A percentile compares a stretch with the other conserved stretches of the same genome.
phyloP scores from a whole-genome alignment of 1,284 basidiomycete species.

The Malassezia arunalokei region DNA sequence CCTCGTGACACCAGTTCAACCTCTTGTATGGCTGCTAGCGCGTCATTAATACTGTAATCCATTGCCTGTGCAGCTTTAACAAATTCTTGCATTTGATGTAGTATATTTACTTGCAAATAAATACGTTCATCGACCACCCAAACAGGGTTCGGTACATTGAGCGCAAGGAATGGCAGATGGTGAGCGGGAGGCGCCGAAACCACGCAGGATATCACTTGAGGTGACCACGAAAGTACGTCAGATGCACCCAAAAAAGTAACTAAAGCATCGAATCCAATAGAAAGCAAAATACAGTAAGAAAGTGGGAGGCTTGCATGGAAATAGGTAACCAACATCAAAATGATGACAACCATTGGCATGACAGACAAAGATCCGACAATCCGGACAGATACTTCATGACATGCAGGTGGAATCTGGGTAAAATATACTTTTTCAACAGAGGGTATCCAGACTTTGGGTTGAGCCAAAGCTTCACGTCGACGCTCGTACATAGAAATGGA shows the following conservation, averaged over 20 bases:
- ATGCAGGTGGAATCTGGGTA: not conserved
- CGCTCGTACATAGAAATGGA: slow-evolving; percentile 40
- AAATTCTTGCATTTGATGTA: slow-evolving; percentile 13
- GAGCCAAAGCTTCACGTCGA: not conserved
- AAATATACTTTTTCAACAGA: not conserved
- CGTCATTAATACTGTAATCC: slow-evolving; percentile 31
- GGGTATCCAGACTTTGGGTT: not conserved
- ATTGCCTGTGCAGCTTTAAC: slow-evolving; percentile 26
- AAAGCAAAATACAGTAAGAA: not conserved
- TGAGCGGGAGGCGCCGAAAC: not conserved
- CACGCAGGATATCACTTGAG: not conserved
- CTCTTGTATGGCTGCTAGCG: slow-evolving; percentile 40
- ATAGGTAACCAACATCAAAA: not conserved
- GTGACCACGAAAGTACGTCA: not conserved
- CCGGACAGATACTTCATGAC: not conserved
- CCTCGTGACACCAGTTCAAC: slow-evolving; percentile 41
- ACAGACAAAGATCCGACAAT: not conserved
- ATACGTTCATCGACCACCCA: slow-evolving; percentile 16
- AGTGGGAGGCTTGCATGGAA: not conserved
- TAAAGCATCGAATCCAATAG: not conserved
- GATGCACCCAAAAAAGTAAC: not conserved
- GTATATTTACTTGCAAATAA: slow-evolving; percentile 11
- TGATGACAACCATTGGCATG: not conserved
- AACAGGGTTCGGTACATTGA: not conserved
- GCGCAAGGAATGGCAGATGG: slow-evolving; percentile 2